Evolutionary conservation across 495 filamentous ascomycete genomes (phyloP).

Genomic region (Jackrogersella multiformis): DNA sequence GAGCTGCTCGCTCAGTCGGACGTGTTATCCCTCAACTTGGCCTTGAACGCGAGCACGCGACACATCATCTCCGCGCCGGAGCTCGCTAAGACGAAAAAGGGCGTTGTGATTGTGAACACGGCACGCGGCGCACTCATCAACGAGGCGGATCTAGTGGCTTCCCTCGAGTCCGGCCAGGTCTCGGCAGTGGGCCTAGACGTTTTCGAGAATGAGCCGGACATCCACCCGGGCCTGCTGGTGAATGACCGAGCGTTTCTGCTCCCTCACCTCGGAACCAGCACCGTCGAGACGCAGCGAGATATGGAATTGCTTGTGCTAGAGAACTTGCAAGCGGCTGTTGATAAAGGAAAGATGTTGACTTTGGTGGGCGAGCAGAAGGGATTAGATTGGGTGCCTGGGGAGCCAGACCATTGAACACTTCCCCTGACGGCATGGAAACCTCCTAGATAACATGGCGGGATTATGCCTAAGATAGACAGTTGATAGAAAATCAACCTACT

Average conservation of each 20-base stretch:
- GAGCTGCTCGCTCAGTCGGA: constrained; percentile 70
- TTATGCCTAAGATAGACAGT: too few relatives aligned
- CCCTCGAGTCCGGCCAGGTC: constrained; percentile 74
- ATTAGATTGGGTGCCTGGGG: constrained; percentile 38
- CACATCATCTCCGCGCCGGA: constrained; percentile 73
- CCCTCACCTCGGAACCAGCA: constrained; percentile 82
- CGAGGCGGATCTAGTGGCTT: constrained; percentile 75
- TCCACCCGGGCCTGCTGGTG: constrained; percentile 74
- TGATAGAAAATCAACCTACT: too few relatives aligned
- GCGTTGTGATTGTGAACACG: constrained; percentile 76
- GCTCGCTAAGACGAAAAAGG: constrained; percentile 75
- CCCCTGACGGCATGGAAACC: background rate
- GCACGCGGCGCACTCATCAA: constrained; percentile 77
- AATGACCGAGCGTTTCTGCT: constrained; percentile 77
- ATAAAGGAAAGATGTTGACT: constrained; percentile 71
- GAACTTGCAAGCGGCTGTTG: constrained; percentile 71
- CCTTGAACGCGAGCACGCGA: constrained; percentile 70
- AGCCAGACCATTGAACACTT: background rate
- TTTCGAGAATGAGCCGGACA: constrained; percentile 78
- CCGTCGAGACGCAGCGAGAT: constrained; percentile 69
- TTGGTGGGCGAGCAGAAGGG: constrained; percentile 74
- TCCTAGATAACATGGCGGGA: too few relatives aligned
- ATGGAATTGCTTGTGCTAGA: constrained; percentile 81
- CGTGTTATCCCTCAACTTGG: constrained; percentile 73
- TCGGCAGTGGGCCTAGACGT: constrained; percentile 77